A percentile compares a stretch with the other conserved stretches of the same genome.
These are phyloP conservation scores for Canariomyces notabilis DNA, from an alignment of 2,329 filamentous ascomycete species.

Conservation along the genomic window DNA sequence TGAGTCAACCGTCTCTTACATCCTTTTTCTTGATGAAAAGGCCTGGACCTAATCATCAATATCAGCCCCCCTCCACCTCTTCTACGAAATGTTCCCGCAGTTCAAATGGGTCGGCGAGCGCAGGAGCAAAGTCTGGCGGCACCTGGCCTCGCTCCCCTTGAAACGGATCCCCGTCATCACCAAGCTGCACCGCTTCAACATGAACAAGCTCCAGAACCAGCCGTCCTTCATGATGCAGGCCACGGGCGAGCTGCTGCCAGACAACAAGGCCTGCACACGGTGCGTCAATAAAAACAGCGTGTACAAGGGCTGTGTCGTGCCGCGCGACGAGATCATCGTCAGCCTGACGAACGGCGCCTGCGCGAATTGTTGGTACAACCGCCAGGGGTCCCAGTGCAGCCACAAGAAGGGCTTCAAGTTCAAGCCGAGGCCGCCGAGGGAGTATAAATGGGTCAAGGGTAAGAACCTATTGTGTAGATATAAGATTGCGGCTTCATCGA, in stretches of 20 bases:
- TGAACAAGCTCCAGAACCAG: conserved; percentile 9
- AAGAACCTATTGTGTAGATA: no score
- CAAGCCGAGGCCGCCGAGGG: not conserved
- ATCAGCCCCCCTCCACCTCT: not conserved
- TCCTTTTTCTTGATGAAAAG: no score
- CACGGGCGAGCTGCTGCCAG: conserved; percentile 3
- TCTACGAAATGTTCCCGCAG: not conserved
- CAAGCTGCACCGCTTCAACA: conserved; percentile 1
- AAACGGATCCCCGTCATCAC: conserved; percentile 3
- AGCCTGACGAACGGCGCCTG: conserved; percentile 10
- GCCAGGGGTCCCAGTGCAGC: conserved; percentile 13
- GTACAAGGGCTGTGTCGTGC: conserved; percentile 12
- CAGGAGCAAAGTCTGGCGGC: not conserved
- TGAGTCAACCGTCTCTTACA: not conserved
- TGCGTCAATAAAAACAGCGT: conserved; percentile 6
- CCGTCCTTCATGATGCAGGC: conserved; percentile 18
- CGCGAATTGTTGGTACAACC: conserved; percentile 19
- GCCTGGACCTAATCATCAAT: no score
- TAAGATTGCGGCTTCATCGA: no score
- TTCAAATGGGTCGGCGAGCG: not conserved
- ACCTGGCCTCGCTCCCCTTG: not conserved
- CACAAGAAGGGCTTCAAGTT: no score
- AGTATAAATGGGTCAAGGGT: not conserved
- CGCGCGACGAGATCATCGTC: not conserved
- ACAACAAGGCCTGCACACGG: conserved; percentile 2